Evolutionary conservation across 2,329 filamentous ascomycete genomes (phyloP), one percentile per base, ranked within the genome.

Genomic region (Tolypocladium sp.): DNA sequence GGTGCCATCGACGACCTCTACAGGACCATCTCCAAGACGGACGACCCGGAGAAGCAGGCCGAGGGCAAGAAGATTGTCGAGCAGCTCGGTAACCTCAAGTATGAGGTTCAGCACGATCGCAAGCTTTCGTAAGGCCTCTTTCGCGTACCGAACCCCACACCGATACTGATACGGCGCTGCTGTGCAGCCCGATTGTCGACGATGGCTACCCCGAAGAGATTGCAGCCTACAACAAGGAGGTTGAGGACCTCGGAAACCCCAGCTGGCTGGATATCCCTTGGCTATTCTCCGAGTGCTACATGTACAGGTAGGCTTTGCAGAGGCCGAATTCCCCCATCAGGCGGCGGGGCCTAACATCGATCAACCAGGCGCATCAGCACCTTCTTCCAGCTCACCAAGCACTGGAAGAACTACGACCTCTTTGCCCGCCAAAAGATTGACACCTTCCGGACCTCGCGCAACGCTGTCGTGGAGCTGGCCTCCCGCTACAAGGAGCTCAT

Each of bases 1-100:
- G 86, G 92, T 71, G 90, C 89, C 59, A 94, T 99, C 68, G 93
- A 99, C 71, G 93, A 97, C 73, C 82, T 96, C n/a, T 92, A 96
- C 76, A 89, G 90, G 57, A 81, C 89, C 9, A 82, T 88, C 4
- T 78, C 79, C 40, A 75, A 79, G 60, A 78, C 79, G 57, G 78
- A 82, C 41, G 84, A 91, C 57, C 74, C 85, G 12, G 81, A 84
- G 60, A 89, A 88, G 69, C 74, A 80, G 40, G 82, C 83, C 30
- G 94, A 97, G 73, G 94, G 94, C 68, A 97, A 97, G 79, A 80
- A 78, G 66, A 92, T 99, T 61, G 82, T 96, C 49, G 85, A 89
- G 70, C 83, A 89, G 65, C 80, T 99, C 15, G 88, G 88, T 6
- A 83, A 81, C 64, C 81, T 99, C 67, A 99, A 99, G 76, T 97